phyloP scores from a whole-genome alignment of 257 asterid genomes.

The Gentiana macrophylla region DNA sequence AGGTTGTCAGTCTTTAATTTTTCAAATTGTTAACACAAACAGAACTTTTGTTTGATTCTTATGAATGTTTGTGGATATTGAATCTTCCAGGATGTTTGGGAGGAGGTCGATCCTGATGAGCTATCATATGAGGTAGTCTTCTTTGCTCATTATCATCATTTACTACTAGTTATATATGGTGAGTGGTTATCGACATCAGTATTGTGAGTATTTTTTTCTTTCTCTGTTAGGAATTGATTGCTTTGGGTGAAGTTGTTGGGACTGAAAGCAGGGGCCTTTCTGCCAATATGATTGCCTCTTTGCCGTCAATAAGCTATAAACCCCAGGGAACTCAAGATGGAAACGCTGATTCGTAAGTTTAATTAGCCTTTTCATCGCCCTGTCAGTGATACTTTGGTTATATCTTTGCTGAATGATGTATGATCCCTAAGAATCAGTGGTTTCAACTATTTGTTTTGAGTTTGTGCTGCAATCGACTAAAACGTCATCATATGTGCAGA shows the following conservation, averaged over 20 bases:
- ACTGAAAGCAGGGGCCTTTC: conserved; percentile 96
- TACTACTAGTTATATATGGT: not conserved
- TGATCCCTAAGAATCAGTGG: not conserved
- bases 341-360: conserved; percentile 66
- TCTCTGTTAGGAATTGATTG: conserved; percentile 64
- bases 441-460: not conserved
- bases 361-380: not conserved
- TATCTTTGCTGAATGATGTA: not conserved
- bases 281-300: conserved; percentile 66
- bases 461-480: not conserved
- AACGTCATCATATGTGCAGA: conserved; percentile 32
- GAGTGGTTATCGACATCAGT: too few relatives aligned
- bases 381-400: not conserved
- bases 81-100: conserved; percentile 71
- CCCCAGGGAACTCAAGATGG: conserved; percentile 48
- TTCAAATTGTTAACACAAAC: too few relatives aligned
- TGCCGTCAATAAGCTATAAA: conserved; percentile 60
- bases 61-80: conserved; percentile 6
- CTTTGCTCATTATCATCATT: not conserved
- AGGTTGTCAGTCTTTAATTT: too few relatives aligned
- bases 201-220: not conserved
- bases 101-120: conserved; percentile 89
- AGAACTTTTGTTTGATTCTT: too few relatives aligned
- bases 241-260: conserved; percentile 92
- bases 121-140: conserved; percentile 73